A percentile compares a stretch with the other conserved stretches of the same genome.
Evolutionary conservation across 148 eudicot species (phyloP).

Genomic region (Vaccinium macrocarpon): DNA sequence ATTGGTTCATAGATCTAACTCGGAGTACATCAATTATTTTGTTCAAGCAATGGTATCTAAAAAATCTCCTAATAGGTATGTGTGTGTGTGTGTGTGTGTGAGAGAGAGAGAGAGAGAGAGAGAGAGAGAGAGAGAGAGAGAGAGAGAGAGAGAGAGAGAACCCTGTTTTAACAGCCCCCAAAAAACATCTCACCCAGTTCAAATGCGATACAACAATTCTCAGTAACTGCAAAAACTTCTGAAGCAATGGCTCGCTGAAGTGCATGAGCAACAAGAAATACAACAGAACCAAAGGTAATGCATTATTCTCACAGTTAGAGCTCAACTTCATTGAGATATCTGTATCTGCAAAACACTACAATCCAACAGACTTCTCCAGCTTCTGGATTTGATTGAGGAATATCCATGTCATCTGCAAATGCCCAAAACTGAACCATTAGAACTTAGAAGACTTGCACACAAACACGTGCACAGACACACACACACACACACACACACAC

Average conservation of each 20-base stretch:
- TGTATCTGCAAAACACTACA: conserved; percentile 28
- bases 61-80: neutral
- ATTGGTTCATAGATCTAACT: neutral
- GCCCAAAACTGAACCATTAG: no score
- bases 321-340: conserved; percentile 9
- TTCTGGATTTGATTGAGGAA: conserved; percentile 89
- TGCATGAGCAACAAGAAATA: conserved; percentile 9
- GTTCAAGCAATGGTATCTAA: neutral
- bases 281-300: conserved; percentile 5
- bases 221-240: conserved; percentile 3
- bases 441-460: neutral
- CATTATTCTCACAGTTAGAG: conserved; percentile 5
- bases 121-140: no score
- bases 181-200: neutral
- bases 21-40: neutral
- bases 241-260: neutral
- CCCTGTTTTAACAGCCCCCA: neutral
- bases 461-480: neutral
- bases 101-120: no score
- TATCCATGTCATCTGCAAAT: conserved; percentile 80
- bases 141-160: no score
- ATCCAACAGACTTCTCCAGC: conserved; percentile 54
- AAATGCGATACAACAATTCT: conserved; percentile 5
- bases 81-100: no score
- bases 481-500: neutral